These are phyloP conservation scores for Lachnellula subtilissima DNA, from an alignment of 2,329 filamentous ascomycete genomes.

Conservation along the genomic window DNA sequence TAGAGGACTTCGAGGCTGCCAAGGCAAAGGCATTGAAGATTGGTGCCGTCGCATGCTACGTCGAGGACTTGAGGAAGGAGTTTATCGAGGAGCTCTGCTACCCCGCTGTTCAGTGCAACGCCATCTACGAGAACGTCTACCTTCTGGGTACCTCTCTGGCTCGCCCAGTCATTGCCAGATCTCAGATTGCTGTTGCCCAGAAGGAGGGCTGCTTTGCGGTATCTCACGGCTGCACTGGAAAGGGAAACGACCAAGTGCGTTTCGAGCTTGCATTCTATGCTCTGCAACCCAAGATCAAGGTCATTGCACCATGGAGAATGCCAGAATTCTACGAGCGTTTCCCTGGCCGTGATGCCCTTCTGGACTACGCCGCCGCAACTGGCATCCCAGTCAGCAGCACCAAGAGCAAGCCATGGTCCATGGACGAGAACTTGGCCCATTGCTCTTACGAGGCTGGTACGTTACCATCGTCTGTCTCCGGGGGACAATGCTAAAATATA, in stretches of 20 bases:
- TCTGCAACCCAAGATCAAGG: slow-evolving; percentile 59
- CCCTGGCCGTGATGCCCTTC: slow-evolving; percentile 65
- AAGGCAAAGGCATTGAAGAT: slow-evolving; percentile 61
- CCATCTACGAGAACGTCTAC: slow-evolving; percentile 64
- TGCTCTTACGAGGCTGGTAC: slow-evolving; percentile 74
- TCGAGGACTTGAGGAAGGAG: slow-evolving; percentile 64
- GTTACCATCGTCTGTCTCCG: not conserved
- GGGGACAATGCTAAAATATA: not conserved
- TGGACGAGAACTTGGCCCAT: slow-evolving; percentile 69
- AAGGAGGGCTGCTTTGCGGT: slow-evolving; percentile 49
- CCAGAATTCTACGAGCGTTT: slow-evolving; percentile 67
- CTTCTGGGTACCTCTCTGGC: slow-evolving; percentile 59
- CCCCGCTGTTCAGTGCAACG: slow-evolving; percentile 71
- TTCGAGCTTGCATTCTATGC: slow-evolving; percentile 61
- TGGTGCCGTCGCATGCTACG: slow-evolving; percentile 33
- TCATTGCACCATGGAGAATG: slow-evolving; percentile 71
- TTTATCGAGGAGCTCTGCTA: slow-evolving; percentile 74
- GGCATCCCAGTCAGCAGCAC: slow-evolving; percentile 69
- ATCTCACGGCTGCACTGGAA: slow-evolving; percentile 55
- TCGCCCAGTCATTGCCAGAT: slow-evolving; percentile 65
- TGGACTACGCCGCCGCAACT: slow-evolving; percentile 63
- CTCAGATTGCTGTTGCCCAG: slow-evolving; percentile 59
- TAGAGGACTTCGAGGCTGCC: slow-evolving; percentile 68
- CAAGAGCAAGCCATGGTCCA: slow-evolving; percentile 65
- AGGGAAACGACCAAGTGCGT: slow-evolving; percentile 62